Evolutionary conservation across 129 eudicot species (phyloP).

Genomic region (Arctium lappa): DNA sequence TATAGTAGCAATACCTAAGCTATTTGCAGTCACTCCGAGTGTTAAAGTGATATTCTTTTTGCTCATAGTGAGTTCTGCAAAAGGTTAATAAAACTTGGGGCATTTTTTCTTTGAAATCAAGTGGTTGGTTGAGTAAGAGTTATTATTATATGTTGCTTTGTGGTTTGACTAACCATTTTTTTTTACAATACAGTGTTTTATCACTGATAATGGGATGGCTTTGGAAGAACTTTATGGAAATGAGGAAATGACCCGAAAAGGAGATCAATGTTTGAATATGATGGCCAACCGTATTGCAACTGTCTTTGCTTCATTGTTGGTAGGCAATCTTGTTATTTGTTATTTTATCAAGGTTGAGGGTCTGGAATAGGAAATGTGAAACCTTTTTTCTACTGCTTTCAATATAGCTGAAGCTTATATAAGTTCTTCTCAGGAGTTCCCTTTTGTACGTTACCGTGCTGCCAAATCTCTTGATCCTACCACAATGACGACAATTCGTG

Average conservation of each 20-base stretch:
- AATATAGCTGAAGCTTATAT: constrained; percentile 7
- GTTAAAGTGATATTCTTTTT: background rate
- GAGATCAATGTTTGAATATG: constrained; percentile 58
- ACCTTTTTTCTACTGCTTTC: background rate
- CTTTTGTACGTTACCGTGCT: constrained; percentile 93
- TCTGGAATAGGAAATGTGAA: background rate
- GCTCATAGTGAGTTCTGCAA: constrained; percentile 1
- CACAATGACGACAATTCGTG: constrained; percentile 87
- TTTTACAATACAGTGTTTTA: constrained; percentile 54
- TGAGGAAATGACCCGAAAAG: constrained; percentile 61
- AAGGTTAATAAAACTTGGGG: background rate
- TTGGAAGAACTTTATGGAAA: constrained; percentile 83
- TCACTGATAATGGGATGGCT: constrained; percentile 76
- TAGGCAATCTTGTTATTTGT: constrained; percentile 24
- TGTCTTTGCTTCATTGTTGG: constrained; percentile 88
- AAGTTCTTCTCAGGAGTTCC: constrained; percentile 69
- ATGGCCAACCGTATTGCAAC: constrained; percentile 93
- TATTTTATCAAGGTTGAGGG: constrained; percentile 5
- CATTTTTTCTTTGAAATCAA: background rate
- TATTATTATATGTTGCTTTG: constrained; percentile 2
- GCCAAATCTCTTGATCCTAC: constrained; percentile 83
- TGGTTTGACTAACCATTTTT: constrained; percentile 19
- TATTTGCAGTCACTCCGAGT: constrained; percentile 1
- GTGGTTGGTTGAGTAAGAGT: background rate
- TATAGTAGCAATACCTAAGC: background rate